Base-by-base conservation (phyloP, 2,329 filamentous ascomycete genomes). In the Orbilia oligospora region DNA sequence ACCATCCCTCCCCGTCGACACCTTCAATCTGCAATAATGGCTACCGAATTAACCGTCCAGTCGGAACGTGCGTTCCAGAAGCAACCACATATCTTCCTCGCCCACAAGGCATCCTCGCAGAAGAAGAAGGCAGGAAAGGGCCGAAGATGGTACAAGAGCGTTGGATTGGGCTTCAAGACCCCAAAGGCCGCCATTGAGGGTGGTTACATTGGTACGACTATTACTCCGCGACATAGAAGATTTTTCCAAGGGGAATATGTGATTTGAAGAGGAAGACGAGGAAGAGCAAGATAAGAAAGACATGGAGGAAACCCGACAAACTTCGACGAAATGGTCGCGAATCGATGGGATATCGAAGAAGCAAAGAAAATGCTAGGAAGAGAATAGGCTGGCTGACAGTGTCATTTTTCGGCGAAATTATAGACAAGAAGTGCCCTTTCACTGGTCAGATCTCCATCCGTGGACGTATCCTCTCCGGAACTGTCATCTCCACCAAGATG, bases 341-440 rank as follows among this genome's bases (percentile, higher is more conserved):
- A 20, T 5, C n/a, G 12, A 41, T 46, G 44, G 6, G 18, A 46
- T 46, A 41, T 41, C 38, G 38, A 41, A 41, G 12, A 5, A 16
- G 10, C 2, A 38, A 30, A 6, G 6, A 30, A 30, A 3, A 3
- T 30, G 38, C 16, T 41, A 41, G 44, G n/a, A 6, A 46, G 8
- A 16, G 9, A 18, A 46, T 5, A 46, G n/a, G 18, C 44, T 73
- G 56, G 64, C 66, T 71, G 61, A 76, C 55, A 36, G 33, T 20
- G 56, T 73, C 27, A 38, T 48, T 72, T 30, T 66, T 46, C 55
- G 38, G 22, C n/a, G 27, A 63, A 27, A 22, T 10, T 82, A 84
- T 85, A 97, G 96, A 99, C 92, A 99, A 99, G 93, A 99, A 99
- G 91, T 99, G 96, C 92, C 96, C 96, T 83, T 99, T 99, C 92